Base-by-base conservation (phyloP, 345 rosid genomes). In the Citrus mangshanensis region DNA sequence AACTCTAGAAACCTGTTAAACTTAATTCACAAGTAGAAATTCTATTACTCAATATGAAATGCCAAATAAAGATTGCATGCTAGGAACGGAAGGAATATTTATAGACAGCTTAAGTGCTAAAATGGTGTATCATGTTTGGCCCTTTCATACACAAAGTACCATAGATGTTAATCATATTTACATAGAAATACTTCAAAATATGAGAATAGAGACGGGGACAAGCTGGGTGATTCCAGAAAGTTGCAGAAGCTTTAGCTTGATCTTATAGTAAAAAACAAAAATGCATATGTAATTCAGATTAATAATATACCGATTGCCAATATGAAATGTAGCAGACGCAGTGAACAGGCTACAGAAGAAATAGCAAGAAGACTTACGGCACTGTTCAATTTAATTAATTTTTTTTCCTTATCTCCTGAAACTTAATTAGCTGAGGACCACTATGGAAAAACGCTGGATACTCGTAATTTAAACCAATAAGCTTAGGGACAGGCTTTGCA, bases 201-300 rank as follows among this genome's bases (percentile, higher is more conserved):
- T 46, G 18, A 46, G 51, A 2, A 40, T 9, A 40, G 46, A 9
- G 46, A 46, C 1, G 49, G 49, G 49, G 37, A 58, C 59, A 12
- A 6, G 1, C 22, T 37, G 19, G 1, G 34, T 59, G n/a, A 21
- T 72, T 72, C n/a, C 34, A 34, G 56, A 56, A 56, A 56, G 76
- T 12, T 68, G 30, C 37, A 42, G 25, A 60, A 40, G 67, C 69
- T 40, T 74, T 25, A 28, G 21, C 61, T 21, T 74, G 13, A 77
- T 21, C 30, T 81, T 40, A 30, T 51, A 70, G 32, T 18, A 64
- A 19, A 75, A 54, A 42, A 69, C 56, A 66, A 79, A 65, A 54
- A 62, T 51, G 66, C 38, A 35, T 68, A 68, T 34, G 30, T 60
- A 35, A 72, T 72, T 24, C 34, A 51, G 65, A 81, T 42, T 68